Evolutionary conservation across 2,329 filamentous ascomycete species (phyloP).

Genomic region (Pseudocercospora eumusae): DNA sequence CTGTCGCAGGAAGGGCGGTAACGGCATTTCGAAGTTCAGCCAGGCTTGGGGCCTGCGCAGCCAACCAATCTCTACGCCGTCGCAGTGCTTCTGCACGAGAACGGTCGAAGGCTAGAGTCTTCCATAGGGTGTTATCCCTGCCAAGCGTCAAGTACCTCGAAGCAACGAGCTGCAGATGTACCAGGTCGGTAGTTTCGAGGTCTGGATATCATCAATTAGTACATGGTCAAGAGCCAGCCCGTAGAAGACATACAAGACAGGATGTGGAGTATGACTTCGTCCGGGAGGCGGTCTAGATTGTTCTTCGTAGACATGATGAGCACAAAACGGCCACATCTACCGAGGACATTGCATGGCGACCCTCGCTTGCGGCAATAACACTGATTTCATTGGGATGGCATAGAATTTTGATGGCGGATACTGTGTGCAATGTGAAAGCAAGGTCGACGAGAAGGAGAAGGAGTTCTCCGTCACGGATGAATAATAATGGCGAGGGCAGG

Average conservation of each 20-base stretch:
- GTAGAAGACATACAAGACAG: conserved; percentile 42
- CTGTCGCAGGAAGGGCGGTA: conserved; percentile 37
- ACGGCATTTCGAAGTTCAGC: conserved; percentile 46
- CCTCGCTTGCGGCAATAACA: neutral
- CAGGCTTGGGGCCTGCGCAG: conserved; percentile 46
- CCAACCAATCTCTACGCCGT: conserved; percentile 49
- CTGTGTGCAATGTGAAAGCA: neutral
- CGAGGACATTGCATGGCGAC: neutral
- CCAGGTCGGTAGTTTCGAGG: conserved; percentile 65
- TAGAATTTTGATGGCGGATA: neutral
- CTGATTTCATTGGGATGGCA: neutral
- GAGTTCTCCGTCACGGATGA: neutral
- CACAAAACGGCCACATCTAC: neutral
- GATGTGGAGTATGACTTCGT: conserved; percentile 49
- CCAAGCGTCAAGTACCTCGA: conserved; percentile 65
- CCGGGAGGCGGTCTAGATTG: conserved; percentile 32
- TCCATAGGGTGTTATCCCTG: conserved; percentile 77
- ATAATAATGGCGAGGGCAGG: neutral
- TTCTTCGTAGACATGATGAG: conserved; percentile 2
- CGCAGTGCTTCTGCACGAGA: conserved; percentile 67
- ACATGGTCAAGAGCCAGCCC: conserved; percentile 4
- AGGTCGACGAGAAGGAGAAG: neutral
- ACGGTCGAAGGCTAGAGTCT: conserved; percentile 68
- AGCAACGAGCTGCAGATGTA: conserved; percentile 69
- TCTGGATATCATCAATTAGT: conserved; percentile 47